Conservation (phyloP, 345 rosid genomes). For the Aquilaria sinensis region DNA sequence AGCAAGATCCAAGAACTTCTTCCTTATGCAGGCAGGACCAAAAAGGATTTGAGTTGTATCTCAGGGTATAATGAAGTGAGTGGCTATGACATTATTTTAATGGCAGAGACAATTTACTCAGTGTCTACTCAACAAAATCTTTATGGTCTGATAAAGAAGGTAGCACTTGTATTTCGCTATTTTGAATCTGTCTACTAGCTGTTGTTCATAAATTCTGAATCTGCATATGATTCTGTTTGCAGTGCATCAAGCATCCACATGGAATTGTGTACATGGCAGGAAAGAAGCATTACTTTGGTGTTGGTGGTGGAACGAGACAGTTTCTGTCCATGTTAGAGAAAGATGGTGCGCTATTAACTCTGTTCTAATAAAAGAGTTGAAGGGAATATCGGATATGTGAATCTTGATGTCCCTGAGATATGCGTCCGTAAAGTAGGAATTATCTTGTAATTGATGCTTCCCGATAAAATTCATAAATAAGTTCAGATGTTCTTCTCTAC, state of each 20-base stretch:
- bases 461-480: not conserved
- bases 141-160: conserved; percentile 72
- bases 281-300: conserved; percentile 93
- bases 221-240: conserved; percentile 16
- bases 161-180: conserved; percentile 11
- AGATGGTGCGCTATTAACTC: conserved; percentile 47
- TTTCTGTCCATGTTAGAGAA: conserved; percentile 74
- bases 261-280: conserved; percentile 86
- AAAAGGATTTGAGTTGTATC: conserved; percentile 19
- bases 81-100: conserved; percentile 77
- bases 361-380: not conserved
- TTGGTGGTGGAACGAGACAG: conserved; percentile 88
- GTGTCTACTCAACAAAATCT: conserved; percentile 58
- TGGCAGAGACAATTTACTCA: conserved; percentile 92
- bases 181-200: not conserved
- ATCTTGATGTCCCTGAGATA: no score
- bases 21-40: conserved; percentile 33
- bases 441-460: no score
- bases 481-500: not conserved
- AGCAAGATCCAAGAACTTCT: conserved; percentile 60
- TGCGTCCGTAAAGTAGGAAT: no score
- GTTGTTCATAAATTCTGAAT: conserved; percentile 9
- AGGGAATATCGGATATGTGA: no score
- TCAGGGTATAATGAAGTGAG: conserved; percentile 16
- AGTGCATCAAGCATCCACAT: conserved; percentile 53